phyloP scores from a whole-genome alignment of 805 yeast species.

The Spathaspora gorwiae region DNA sequence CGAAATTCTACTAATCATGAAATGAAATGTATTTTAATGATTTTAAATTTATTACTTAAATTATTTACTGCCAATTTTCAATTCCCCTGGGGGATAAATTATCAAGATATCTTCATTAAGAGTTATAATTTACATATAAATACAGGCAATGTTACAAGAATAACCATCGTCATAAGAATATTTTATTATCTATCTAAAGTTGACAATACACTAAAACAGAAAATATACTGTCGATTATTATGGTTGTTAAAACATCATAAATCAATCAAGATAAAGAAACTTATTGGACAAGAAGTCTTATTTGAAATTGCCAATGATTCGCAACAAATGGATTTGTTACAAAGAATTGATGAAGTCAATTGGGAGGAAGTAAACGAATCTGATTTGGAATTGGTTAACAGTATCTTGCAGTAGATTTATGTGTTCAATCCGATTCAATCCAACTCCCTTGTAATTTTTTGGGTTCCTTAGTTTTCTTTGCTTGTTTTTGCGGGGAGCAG shows the following conservation, averaged over 20 bases:
- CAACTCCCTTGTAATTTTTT: too few species aligned
- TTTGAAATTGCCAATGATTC: constrained; percentile 22
- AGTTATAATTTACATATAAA: constrained; percentile 55
- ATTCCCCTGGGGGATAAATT: constrained; percentile 25
- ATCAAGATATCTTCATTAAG: constrained; percentile 39
- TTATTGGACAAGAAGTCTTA: constrained; percentile 38
- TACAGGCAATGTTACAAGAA: constrained; percentile 35
- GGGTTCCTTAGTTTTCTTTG: too few species aligned
- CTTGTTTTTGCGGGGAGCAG: not conserved
- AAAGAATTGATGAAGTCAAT: not conserved
- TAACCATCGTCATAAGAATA: constrained; percentile 37
- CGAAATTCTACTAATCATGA: not conserved
- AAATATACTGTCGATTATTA: constrained; percentile 14
- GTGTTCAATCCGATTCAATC: too few species aligned
- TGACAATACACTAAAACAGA: constrained; percentile 6
- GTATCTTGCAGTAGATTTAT: not conserved
- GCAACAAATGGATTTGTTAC: not conserved
- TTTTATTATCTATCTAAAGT: constrained; percentile 36
- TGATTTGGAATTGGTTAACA: not conserved
- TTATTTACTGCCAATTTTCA: constrained; percentile 35
- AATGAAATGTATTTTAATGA: constrained; percentile 19
- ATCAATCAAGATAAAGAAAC: constrained; percentile 23
- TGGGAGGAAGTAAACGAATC: constrained; percentile 3
- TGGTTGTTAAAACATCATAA: constrained; percentile 30
- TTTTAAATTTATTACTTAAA: constrained; percentile 28